phyloP scores from a whole-genome alignment of 495 filamentous ascomycete species.

The Annulohypoxylon stygium region DNA sequence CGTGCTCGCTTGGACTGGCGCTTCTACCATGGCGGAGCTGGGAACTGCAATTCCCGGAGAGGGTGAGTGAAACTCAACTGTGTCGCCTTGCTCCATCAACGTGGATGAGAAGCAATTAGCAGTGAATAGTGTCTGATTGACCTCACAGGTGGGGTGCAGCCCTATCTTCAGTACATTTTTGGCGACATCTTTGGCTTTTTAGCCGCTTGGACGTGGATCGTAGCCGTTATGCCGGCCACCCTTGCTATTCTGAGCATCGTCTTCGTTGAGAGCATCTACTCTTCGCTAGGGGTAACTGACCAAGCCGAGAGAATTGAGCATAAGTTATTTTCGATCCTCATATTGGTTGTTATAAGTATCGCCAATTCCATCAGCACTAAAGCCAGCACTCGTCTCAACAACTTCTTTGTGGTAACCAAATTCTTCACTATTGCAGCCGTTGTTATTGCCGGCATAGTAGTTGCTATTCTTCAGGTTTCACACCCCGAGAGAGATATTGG shows the following conservation, averaged over 20 bases:
- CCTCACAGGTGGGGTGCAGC: conserved; percentile 63
- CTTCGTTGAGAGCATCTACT: conserved; percentile 69
- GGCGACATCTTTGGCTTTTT: conserved; percentile 68
- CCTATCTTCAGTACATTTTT: conserved; percentile 67
- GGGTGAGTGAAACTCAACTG: conserved; percentile 46
- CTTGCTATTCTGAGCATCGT: conserved; percentile 70
- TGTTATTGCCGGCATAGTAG: conserved; percentile 62
- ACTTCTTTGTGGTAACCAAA: conserved; percentile 67
- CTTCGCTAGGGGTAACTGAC: conserved; percentile 60
- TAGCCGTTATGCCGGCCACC: conserved; percentile 68
- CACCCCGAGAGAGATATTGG: conserved; percentile 54
- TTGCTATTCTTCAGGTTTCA: conserved; percentile 55
- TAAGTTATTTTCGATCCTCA: conserved; percentile 63
- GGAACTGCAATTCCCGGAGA: conserved; percentile 66
- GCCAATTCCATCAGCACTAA: conserved; percentile 70
- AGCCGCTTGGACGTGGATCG: conserved; percentile 70
- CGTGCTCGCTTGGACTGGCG: conserved; percentile 69
- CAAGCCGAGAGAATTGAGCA: conserved; percentile 56
- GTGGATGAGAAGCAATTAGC: background rate
- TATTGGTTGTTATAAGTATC: conserved; percentile 60
- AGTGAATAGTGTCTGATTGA: background rate
- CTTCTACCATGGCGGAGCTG: conserved; percentile 66
- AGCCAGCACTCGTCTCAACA: conserved; percentile 65
- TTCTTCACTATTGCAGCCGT: conserved; percentile 61
- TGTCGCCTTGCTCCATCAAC: background rate